Percentiles rank a stretch among this genome's conserved stretches.
Conservation (phyloP, 208 protist species). For the Leishmania mexicana region DNA sequence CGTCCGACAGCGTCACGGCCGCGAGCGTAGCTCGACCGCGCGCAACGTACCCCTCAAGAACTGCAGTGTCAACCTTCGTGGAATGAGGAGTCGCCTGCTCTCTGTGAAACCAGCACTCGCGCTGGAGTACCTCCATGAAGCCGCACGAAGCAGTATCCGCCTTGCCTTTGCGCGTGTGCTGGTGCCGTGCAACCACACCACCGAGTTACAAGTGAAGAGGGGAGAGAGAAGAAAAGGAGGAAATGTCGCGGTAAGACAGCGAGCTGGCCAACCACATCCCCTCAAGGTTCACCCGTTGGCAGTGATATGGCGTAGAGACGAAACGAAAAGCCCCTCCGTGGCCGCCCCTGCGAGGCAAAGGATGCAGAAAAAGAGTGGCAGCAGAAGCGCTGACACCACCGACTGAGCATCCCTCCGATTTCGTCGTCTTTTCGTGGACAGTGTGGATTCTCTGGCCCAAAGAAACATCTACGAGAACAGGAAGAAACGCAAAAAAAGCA, state of each 20-base stretch:
- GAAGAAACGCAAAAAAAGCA: neutral
- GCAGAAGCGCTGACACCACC: neutral
- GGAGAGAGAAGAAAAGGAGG: neutral
- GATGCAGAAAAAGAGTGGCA: neutral
- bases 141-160: neutral
- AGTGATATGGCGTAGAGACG: neutral
- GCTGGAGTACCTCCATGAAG: constrained; percentile 35
- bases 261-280: neutral
- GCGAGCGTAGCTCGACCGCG: constrained; percentile 35
- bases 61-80: constrained; percentile 23
- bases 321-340: neutral
- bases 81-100: constrained; percentile 19
- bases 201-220: neutral
- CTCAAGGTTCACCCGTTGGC: neutral
- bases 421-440: neutral
- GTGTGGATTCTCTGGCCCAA: neutral
- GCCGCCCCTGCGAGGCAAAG: neutral
- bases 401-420: neutral
- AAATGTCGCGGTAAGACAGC: neutral
- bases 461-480: neutral
- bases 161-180: neutral
- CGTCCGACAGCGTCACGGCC: constrained; percentile 24
- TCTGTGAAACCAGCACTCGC: constrained; percentile 34
- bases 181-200: neutral
- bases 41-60: constrained; percentile 30